phyloP scores from a whole-genome alignment of 129 eudicot genomes.

The Tagetes erecta region DNA sequence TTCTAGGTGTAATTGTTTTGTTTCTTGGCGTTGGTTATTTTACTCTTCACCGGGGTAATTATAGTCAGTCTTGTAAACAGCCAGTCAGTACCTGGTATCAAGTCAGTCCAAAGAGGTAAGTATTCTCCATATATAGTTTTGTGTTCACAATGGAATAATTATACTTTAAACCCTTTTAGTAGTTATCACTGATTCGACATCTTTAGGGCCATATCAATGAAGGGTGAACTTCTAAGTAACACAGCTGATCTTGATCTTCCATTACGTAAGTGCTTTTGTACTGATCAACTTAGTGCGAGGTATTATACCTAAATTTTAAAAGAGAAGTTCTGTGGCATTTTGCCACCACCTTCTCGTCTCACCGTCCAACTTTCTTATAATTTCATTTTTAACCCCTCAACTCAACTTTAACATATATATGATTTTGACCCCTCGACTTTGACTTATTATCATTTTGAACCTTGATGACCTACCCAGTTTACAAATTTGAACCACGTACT shows the following conservation, averaged over 20 bases:
- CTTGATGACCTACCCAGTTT: too few relatives aligned
- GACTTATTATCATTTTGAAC: too few relatives aligned
- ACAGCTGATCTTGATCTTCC: background rate
- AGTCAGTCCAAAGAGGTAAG: background rate
- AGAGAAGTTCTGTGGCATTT: too few relatives aligned
- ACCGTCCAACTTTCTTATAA: too few relatives aligned
- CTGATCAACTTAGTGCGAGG: background rate
- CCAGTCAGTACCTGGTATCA: background rate
- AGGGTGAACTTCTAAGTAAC: background rate
- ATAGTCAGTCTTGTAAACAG: background rate
- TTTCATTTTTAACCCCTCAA: too few relatives aligned
- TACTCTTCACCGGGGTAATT: background rate
- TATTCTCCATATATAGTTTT: background rate
- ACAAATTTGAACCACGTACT: too few relatives aligned
- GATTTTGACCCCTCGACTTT: too few relatives aligned
- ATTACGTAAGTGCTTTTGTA: background rate
- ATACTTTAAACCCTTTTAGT: background rate
- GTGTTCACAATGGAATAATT: background rate
- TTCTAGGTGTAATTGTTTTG: background rate
- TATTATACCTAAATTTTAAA: background rate
- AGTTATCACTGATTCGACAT: background rate
- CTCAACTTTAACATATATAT: too few relatives aligned
- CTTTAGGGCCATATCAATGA: background rate
- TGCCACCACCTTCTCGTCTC: too few relatives aligned
- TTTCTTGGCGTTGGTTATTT: background rate